Base-by-base conservation (phyloP, 2,329 filamentous ascomycete genomes). In the Aspergillus sp. region DNA sequence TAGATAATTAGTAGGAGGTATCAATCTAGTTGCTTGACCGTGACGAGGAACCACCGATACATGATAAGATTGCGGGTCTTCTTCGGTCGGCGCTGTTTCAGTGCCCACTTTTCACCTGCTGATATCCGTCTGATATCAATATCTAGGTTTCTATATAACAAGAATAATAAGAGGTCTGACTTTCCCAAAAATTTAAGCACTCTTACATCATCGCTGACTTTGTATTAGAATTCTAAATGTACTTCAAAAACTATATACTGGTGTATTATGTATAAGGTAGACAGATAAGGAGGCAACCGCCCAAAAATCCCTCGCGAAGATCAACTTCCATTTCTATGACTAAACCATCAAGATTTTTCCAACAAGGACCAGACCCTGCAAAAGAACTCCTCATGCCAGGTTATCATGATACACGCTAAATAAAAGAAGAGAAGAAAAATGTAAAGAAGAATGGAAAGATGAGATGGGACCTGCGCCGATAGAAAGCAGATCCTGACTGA, bases 291-390 rank as follows among this genome's bases (percentile, higher is more conserved):
- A 59, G 25, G 41, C 32, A 48, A 17, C 27, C 42, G 41, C 41
- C 39, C 32, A 25, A 23, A 47, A 15, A 55, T 55, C 39, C 51
- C 53, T 32, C 39, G 50, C 36, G 53, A 55, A 55, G 53, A 55
- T 55, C 53, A 55, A 55, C 53, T 55, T 55, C 53, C 69, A 71
- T 70, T 66, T 75, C 71, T 75, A 75, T 75, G 74, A 64, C 59
- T 72, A 71, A 60, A 71, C 66, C 62, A 65, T 59, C 51, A 58
- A 62, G 58, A 59, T 60, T 65, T 63, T 62, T 62, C 61, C 64
- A 63, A 57, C 61, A 64, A 67, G 62, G 53, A 59, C 62, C 60
- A 61, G 62, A 61, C 56, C 63, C 48, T 54, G 57, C 56, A 61
- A 60, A 64, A 38, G 60, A 62, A 67, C 64, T 65, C 65, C 65